Base-by-base conservation (phyloP, 73 alveolate genomes). In the Paramecium biaurelia region DNA sequence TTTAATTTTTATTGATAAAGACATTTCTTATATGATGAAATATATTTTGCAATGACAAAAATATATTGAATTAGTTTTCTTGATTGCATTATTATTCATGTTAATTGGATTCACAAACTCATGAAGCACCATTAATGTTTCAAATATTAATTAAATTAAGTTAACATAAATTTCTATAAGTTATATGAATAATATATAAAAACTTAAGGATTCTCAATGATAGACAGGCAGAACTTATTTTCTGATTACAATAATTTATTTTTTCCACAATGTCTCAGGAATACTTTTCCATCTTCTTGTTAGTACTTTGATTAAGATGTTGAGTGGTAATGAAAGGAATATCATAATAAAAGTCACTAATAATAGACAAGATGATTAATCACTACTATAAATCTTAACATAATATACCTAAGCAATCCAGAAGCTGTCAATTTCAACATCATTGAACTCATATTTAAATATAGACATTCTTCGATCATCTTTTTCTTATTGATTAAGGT, bases 1-100 rank as follows among this genome's bases (percentile, higher is more conserved):
- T 63, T 63, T 63, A 63, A 63, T 63, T 63, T 63, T 63, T 63
- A 63, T 63, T 63, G 82, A 63, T 63, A 24, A 63, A 26, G 82
- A 49, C 45, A 63, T 63, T 63, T 32, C 2, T n/a, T 3, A 53
- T n/a, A 53, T 53, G n/a, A 53, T 4, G 28, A n/a, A 53, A 18
- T 53, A 14, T 53, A 53, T 53, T 53, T 12, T 45, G 57, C 57
- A 45, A 10, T 12, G 6, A 45, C 57, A 45, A 15, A 11, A 45
- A 1, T 41, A 45, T 2, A 42, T 42, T 34, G 59, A 47, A 47
- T 53, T 14, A 53, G 10, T 53, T 2, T 15, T 53, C 12, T 53
- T 18, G 1, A n/a, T 53, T 53, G 8, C n/a, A 53, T 53, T 45
- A 45, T 14, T 45, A 5, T 5, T 1, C 24, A 53, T n/a, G n/a